phyloP scores from a whole-genome alignment of 805 yeast species.

The Candida xiaguanensis region DNA sequence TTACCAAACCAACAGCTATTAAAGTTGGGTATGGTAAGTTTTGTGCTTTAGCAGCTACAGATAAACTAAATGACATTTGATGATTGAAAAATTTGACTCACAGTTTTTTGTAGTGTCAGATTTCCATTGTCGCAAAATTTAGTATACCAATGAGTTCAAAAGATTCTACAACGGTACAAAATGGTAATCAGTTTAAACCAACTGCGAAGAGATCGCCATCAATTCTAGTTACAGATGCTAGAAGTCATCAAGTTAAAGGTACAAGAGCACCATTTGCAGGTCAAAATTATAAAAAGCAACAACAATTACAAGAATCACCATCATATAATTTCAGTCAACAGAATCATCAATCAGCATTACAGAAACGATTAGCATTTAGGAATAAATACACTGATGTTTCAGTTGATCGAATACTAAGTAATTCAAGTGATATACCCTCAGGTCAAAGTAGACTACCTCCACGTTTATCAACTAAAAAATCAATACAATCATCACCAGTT shows the following conservation, averaged over 20 bases:
- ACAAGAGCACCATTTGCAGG: constrained; percentile 83
- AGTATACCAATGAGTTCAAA: background rate
- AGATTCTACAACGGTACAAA: background rate
- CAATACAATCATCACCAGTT: constrained; percentile 15
- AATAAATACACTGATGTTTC: constrained; percentile 71
- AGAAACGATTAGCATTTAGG: constrained; percentile 25
- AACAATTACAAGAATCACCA: constrained; percentile 19
- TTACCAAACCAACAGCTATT: constrained; percentile 74
- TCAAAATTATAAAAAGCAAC: constrained; percentile 41
- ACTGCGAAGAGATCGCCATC: constrained; percentile 90
- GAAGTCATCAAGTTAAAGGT: constrained; percentile 50
- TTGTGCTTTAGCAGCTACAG: constrained; percentile 84
- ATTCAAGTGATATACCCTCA: constrained; percentile 84
- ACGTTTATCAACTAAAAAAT: constrained; percentile 11
- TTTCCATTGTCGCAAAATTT: background rate
- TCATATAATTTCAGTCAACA: constrained; percentile 11
- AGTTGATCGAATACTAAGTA: constrained; percentile 72
- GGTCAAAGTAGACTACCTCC: constrained; percentile 54
- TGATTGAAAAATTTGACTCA: background rate
- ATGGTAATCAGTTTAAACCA: constrained; percentile 31
- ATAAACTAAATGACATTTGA: constrained; percentile 46
- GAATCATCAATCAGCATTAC: constrained; percentile 21
- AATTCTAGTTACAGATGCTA: constrained; percentile 84
- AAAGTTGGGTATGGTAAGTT: constrained; percentile 74
- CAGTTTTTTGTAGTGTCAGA: background rate